A percentile compares a stretch with the other conserved stretches of the same genome.
phyloP scores from a whole-genome alignment of 2,329 filamentous ascomycete species.

The Cladorrhinum sp. region DNA sequence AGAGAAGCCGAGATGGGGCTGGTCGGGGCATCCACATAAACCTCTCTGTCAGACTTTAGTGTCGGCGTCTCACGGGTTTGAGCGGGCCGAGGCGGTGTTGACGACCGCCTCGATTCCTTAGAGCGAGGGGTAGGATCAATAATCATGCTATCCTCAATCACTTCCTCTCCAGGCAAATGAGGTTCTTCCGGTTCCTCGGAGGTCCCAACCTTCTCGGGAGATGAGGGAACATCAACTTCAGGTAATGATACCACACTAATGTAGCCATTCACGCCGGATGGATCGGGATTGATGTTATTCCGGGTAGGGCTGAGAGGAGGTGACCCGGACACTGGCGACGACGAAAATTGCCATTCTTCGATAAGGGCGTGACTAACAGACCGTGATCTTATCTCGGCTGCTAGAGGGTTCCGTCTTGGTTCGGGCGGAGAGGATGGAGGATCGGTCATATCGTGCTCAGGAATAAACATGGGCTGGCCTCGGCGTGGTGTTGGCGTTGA shows the following conservation, averaged over 20 bases:
- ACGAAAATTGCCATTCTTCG: constrained; percentile 53
- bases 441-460: constrained; percentile 48
- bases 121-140: not conserved
- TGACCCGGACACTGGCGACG: constrained; percentile 53
- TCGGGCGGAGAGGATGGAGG: constrained; percentile 59
- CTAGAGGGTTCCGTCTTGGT: constrained; percentile 49
- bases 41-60: constrained; percentile 36
- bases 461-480: constrained; percentile 48
- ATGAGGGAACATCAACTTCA: constrained; percentile 12
- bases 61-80: constrained; percentile 34
- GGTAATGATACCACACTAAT: constrained; percentile 22
- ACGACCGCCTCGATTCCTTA: constrained; percentile 8
- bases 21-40: constrained; percentile 48
- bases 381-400: constrained; percentile 50
- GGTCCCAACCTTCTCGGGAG: constrained; percentile 8
- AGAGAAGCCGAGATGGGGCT: constrained; percentile 38
- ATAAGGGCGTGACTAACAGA: constrained; percentile 41
- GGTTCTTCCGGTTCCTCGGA: constrained; percentile 7
- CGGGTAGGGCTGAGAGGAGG: constrained; percentile 36
- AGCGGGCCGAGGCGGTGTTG: constrained; percentile 24
- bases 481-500: constrained; percentile 61
- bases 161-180: constrained; percentile 19
- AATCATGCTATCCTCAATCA: constrained; percentile 25
- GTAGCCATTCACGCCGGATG: constrained; percentile 11
- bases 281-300: constrained; percentile 2